These are phyloP conservation scores for Irpex lacteus DNA, from an alignment of 1,284 basidiomycete species.

Conservation along the genomic window DNA sequence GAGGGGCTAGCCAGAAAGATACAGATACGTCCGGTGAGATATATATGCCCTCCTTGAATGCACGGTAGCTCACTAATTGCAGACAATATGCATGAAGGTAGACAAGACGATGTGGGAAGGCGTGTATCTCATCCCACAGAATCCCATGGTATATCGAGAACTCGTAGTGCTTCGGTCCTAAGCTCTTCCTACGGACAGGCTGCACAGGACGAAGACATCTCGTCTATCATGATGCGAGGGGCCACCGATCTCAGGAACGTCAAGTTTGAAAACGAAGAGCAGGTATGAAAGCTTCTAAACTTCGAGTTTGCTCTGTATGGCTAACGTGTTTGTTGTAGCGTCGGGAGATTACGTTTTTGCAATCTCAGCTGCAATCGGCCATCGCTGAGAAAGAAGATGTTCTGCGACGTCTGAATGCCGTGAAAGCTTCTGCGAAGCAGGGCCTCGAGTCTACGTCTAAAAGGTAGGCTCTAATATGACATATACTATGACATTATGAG, in stretches of 20 bases:
- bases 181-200: conserved; percentile 17
- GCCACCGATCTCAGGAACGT: conserved; percentile 28
- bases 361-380: conserved; percentile 20
- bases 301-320: not conserved
- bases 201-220: conserved; percentile 27
- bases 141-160: conserved; percentile 7
- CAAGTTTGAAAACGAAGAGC: conserved; percentile 28
- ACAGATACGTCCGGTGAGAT: not conserved
- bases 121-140: conserved; percentile 2
- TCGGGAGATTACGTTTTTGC: conserved; percentile 25
- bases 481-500: not conserved
- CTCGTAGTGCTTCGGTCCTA: conserved; percentile 27
- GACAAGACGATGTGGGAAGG: not conserved
- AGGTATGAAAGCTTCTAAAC: conserved; percentile 15
- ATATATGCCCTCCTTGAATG: too few relatives aligned
- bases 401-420: conserved; percentile 22
- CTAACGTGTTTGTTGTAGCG: conserved; percentile 16
- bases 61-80: not conserved
- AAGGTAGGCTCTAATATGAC: conserved; percentile 16
- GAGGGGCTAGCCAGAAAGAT: conserved; percentile 9
- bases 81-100: not conserved
- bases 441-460: conserved; percentile 25
- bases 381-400: conserved; percentile 26
- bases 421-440: conserved; percentile 28
- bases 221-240: conserved; percentile 30